phyloP scores from a whole-genome alignment of 257 asterid genomes.

The Ilex asprella region DNA sequence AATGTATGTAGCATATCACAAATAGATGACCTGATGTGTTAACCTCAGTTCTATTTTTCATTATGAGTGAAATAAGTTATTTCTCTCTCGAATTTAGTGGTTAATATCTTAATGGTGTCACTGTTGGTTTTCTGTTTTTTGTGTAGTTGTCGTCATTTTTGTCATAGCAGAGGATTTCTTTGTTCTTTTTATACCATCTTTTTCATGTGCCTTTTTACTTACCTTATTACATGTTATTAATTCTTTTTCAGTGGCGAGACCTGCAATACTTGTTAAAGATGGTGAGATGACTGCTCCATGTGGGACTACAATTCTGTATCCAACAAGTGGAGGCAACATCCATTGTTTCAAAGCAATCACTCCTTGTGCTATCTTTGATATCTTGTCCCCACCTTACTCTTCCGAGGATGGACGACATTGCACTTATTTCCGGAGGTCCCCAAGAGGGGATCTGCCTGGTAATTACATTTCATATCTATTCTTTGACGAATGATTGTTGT shows the following conservation, averaged over 20 bases:
- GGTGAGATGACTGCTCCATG: constrained; percentile 84
- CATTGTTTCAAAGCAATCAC: constrained; percentile 88
- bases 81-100: too few relatives aligned
- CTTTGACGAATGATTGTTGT: neutral
- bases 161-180: too few relatives aligned
- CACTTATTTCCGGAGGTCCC: constrained; percentile 73
- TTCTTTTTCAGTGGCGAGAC: constrained; percentile 57
- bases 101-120: neutral
- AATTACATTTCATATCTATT: constrained; percentile 8
- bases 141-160: neutral
- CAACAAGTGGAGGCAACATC: constrained; percentile 85
- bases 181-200: neutral
- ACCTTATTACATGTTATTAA: constrained; percentile 8
- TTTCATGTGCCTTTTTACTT: constrained; percentile 7
- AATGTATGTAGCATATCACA: too few relatives aligned
- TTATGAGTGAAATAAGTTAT: too few relatives aligned
- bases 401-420: constrained; percentile 92
- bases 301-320: constrained; percentile 79
- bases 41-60: too few relatives aligned
- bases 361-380: constrained; percentile 95
- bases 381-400: constrained; percentile 94
- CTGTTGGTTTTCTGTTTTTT: neutral
- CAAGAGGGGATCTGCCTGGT: constrained; percentile 74
- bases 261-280: constrained; percentile 65
- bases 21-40: too few relatives aligned